A percentile compares a stretch with the other conserved stretches of the same genome.
Conservation (phyloP, 768 basidiomycete species). For the Imleria badia region DNA sequence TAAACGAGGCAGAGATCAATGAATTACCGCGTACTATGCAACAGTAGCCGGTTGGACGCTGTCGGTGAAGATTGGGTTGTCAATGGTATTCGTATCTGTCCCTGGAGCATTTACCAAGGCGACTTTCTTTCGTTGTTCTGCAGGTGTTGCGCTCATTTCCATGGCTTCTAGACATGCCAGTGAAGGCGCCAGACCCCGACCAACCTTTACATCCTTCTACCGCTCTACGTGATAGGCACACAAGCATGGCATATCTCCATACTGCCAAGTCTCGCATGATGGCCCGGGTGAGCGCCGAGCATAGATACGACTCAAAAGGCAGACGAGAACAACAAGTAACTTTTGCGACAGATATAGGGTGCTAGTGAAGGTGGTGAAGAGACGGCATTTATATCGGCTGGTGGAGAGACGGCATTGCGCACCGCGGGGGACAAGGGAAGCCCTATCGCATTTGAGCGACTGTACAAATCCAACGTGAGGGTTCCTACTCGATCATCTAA, state of each 20-base stretch:
- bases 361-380: neutral
- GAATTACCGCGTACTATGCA: conserved; percentile 27
- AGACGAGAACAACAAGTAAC: neutral
- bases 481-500: too few species aligned
- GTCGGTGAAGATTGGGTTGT: conserved; percentile 54
- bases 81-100: conserved; percentile 57
- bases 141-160: neutral
- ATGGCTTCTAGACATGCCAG: too few species aligned
- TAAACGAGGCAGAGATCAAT: conserved; percentile 32
- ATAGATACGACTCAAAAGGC: neutral
- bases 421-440: neutral
- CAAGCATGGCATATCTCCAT: neutral
- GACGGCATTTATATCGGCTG: neutral
- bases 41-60: conserved; percentile 37
- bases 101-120: conserved; percentile 48
- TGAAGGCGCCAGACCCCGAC: conserved; percentile 48
- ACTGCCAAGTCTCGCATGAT: neutral
- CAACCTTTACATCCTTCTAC: conserved; percentile 3
- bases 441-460: too few species aligned
- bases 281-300: too few species aligned
- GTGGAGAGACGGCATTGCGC: neutral
- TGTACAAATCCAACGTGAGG: too few species aligned
- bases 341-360: neutral
- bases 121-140: neutral
- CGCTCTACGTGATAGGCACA: conserved; percentile 27